Evolutionary conservation across 257 asterid genomes (phyloP).

Genomic region (Echium plantagineum): DNA sequence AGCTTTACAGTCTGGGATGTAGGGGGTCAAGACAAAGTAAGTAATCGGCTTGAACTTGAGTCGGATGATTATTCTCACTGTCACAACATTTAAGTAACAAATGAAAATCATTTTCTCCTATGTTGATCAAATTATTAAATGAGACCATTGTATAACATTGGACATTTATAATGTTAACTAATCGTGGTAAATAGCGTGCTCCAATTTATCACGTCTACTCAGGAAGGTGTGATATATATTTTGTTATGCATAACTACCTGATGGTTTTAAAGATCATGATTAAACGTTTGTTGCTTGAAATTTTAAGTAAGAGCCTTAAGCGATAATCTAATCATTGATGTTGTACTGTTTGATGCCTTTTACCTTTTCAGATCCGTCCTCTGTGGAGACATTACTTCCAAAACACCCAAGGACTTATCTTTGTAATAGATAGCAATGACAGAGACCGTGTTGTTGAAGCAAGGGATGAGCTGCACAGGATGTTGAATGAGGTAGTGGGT

Average conservation of each 20-base stretch:
- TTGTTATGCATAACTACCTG: neutral
- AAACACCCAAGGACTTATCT: slow-evolving; percentile 34
- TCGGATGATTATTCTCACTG: neutral
- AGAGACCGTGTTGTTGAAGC: slow-evolving; percentile 37
- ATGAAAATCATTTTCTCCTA: neutral
- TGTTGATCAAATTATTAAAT: neutral
- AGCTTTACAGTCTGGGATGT: slow-evolving; percentile 5
- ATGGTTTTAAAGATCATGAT: neutral
- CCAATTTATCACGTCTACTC: neutral
- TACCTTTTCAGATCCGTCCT: slow-evolving; percentile 27
- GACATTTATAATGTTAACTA: too few species aligned
- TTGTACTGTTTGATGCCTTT: neutral
- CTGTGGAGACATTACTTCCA: slow-evolving; percentile 41
- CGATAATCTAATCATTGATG: neutral
- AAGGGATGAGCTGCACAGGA: slow-evolving; percentile 36
- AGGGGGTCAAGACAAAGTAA: slow-evolving; percentile 5
- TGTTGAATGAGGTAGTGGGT: slow-evolving; percentile 35
- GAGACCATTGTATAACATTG: too few species aligned
- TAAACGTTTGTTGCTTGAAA: neutral
- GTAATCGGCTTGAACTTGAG: neutral
- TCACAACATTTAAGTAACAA: neutral
- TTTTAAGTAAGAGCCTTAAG: neutral
- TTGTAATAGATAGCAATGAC: slow-evolving; percentile 38
- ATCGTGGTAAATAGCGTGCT: neutral
- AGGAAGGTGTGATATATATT: neutral